These are phyloP conservation scores for Adansonia digitata DNA, from an alignment of 345 rosid species.

Conservation along the genomic window DNA sequence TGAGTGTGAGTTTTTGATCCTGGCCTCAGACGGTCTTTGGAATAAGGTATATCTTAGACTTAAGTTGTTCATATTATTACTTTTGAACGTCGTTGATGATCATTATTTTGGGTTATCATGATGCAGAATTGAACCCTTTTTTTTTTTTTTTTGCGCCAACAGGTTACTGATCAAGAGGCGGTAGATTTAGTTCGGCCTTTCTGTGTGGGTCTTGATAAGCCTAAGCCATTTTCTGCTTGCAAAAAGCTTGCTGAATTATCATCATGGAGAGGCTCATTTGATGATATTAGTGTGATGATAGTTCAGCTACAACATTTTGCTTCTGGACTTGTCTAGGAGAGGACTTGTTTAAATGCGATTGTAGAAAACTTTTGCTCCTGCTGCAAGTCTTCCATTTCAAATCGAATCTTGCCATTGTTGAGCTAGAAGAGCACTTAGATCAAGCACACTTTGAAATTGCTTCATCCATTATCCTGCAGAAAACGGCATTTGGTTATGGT, in stretches of 20 bases:
- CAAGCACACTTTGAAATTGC: not conserved
- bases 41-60: constrained; percentile 54
- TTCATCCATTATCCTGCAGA: not conserved
- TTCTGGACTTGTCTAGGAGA: not conserved
- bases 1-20: constrained; percentile 66
- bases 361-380: not conserved
- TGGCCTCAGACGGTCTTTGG: constrained; percentile 99
- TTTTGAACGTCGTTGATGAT: not conserved
- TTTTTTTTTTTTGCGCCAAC: constrained; percentile 13
- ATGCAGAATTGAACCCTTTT: not conserved
- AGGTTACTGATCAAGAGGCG: constrained; percentile 93
- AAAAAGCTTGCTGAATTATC: constrained; percentile 75
- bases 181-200: constrained; percentile 62
- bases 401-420: not conserved
- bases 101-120: not conserved
- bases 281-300: constrained; percentile 75
- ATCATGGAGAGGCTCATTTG: constrained; percentile 60
- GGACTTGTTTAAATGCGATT: not conserved
- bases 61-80: not conserved
- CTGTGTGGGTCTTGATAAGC: constrained; percentile 33
- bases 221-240: constrained; percentile 53
- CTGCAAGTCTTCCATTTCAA: not conserved
- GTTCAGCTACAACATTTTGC: constrained; percentile 25
- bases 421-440: not conserved
- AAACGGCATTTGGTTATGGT: no score